A percentile compares a stretch with the other conserved stretches of the same genome.
phyloP scores from a whole-genome alignment of 257 asterid genomes.

The Paulownia fortunei region DNA sequence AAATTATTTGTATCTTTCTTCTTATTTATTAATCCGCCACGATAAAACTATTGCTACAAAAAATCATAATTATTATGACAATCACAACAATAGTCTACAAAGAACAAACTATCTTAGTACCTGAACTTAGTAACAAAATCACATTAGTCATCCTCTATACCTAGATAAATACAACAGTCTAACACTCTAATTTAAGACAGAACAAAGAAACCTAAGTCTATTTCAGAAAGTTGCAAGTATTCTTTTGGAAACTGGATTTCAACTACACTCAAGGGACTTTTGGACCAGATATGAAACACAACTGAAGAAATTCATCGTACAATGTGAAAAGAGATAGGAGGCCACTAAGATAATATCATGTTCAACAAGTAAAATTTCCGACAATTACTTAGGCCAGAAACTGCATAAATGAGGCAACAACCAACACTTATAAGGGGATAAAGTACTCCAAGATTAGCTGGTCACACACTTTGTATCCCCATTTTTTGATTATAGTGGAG shows the following conservation, averaged over 20 bases:
- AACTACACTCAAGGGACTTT: too few species aligned
- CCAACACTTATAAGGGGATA: too few species aligned
- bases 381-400: background rate
- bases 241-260: too few species aligned
- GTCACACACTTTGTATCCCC: too few species aligned
- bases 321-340: background rate
- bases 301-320: background rate
- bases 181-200: constrained; percentile 19
- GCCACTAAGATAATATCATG: background rate
- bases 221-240: background rate
- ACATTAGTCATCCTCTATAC: background rate
- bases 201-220: background rate
- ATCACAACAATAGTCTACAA: background rate
- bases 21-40: background rate
- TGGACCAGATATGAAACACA: background rate
- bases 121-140: background rate
- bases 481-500: too few species aligned
- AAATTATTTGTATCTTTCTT: background rate
- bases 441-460: too few species aligned
- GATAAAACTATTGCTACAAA: background rate
- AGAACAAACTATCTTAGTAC: background rate
- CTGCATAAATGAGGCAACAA: too few species aligned
- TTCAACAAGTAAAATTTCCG: background rate
- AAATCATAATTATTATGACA: background rate
- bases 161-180: too few species aligned